phyloP scores from a whole-genome alignment of 495 filamentous ascomycete genomes.

The Xylaria castorea region DNA sequence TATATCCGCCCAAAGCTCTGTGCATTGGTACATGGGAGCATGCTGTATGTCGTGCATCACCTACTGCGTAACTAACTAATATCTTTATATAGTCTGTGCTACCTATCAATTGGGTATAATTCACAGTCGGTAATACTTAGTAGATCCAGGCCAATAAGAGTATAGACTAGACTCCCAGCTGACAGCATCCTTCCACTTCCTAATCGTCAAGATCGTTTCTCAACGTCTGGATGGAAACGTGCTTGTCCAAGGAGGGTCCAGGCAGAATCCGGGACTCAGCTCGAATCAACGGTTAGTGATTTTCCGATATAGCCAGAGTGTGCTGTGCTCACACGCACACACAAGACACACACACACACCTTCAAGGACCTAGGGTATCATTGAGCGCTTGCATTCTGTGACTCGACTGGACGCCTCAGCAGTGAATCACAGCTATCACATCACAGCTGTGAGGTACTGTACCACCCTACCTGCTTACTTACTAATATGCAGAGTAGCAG shows the following conservation, averaged over 20 bases:
- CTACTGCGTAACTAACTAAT: too few species aligned
- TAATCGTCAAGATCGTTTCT: neutral
- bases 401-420: conserved; percentile 19
- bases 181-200: neutral
- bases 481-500: neutral
- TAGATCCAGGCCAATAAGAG: conserved; percentile 8
- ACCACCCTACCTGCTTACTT: conserved; percentile 13
- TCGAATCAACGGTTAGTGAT: neutral
- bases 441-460: conserved; percentile 20
- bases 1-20: conserved; percentile 3
- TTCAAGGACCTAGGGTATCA: conserved; percentile 23
- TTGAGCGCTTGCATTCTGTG: conserved; percentile 28
- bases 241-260: neutral
- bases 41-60: conserved; percentile 21
- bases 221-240: neutral
- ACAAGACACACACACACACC: conserved; percentile 23
- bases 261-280: conserved; percentile 4
- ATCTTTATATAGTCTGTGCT: conserved; percentile 23
- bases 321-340: conserved; percentile 15
- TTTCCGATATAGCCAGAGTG: conserved; percentile 11
- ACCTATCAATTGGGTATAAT: neutral
- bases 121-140: neutral
- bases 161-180: neutral
- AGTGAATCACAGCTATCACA: conserved; percentile 22
- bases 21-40: neutral